phyloP scores from a whole-genome alignment of 306 rosid species.

The Medicago ruthenica region DNA sequence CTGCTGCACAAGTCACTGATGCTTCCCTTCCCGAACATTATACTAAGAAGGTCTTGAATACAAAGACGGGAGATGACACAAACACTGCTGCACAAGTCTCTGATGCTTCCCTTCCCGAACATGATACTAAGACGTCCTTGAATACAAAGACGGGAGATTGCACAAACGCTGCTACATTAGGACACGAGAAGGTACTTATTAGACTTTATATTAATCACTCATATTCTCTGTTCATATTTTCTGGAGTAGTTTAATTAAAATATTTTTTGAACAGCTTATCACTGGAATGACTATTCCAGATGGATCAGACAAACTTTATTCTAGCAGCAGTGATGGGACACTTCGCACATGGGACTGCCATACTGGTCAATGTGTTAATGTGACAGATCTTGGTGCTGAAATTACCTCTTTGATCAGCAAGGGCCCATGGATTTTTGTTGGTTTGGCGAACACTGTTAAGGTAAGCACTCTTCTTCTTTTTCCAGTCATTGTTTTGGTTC shows the following conservation, averaged over 20 bases:
- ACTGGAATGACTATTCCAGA: slow-evolving; percentile 54
- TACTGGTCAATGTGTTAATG: slow-evolving; percentile 46
- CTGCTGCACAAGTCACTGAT: too few relatives aligned
- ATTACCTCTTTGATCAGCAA: slow-evolving; percentile 50
- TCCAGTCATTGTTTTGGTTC: not conserved
- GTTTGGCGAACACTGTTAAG: slow-evolving; percentile 52
- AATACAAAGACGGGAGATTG: too few relatives aligned
- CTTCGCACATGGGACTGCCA: slow-evolving; percentile 58
- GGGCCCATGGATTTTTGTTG: slow-evolving; percentile 61
- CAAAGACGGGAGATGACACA: not conserved
- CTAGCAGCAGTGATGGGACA: slow-evolving; percentile 53
- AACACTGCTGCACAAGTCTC: too few relatives aligned
- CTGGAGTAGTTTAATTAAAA: not conserved
- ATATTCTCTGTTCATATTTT: not conserved
- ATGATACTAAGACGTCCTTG: not conserved
- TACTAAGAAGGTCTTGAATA: not conserved
- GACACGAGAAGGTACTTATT: slow-evolving; percentile 51
- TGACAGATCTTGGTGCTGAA: slow-evolving; percentile 42
- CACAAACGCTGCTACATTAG: slow-evolving; percentile 49
- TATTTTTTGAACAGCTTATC: slow-evolving; percentile 42
- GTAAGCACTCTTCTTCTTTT: slow-evolving; percentile 25
- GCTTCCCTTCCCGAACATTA: not conserved
- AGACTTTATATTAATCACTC: not conserved
- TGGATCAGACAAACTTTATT: slow-evolving; percentile 51
- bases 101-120: not conserved